phyloP scores from a whole-genome alignment of 495 filamentous ascomycete species.

The Geopyxis carbonaria region DNA sequence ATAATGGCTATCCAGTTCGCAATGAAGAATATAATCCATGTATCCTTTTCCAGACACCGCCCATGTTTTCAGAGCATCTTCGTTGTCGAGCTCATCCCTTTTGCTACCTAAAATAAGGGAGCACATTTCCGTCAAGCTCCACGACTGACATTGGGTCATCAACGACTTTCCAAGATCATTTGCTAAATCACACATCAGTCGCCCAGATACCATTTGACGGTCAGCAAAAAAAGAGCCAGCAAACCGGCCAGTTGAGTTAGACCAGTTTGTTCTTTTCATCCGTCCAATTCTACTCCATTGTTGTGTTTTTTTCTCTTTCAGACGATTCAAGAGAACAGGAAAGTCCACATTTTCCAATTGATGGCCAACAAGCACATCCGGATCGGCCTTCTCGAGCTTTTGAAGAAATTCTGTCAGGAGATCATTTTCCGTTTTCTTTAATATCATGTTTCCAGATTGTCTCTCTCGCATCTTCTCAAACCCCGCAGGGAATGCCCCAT shows the following conservation, averaged over 20 bases:
- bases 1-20: conserved; percentile 89
- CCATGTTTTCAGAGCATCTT: conserved; percentile 75
- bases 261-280: conserved; percentile 71
- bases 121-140: conserved; percentile 96
- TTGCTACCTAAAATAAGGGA: conserved; percentile 60
- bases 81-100: conserved; percentile 72
- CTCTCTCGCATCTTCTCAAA: conserved; percentile 55
- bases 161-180: conserved; percentile 96
- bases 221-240: conserved; percentile 83
- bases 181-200: conserved; percentile 80
- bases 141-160: conserved; percentile 93
- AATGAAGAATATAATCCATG: conserved; percentile 82
- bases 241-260: conserved; percentile 66
- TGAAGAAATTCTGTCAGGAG: conserved; percentile 77
- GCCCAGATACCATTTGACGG: conserved; percentile 71
- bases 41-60: conserved; percentile 66
- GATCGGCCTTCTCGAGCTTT: conserved; percentile 69
- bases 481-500: conserved; percentile 57
- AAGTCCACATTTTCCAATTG: conserved; percentile 93
- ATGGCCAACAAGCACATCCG: conserved; percentile 90
- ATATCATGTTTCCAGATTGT: conserved; percentile 54
- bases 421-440: conserved; percentile 64
- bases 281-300: conserved; percentile 87
- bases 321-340: conserved; percentile 67
- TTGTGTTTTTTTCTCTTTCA: conserved; percentile 77